Base-by-base conservation (phyloP, 352 stramenopile species). In the Phytopythium boreale region DNA sequence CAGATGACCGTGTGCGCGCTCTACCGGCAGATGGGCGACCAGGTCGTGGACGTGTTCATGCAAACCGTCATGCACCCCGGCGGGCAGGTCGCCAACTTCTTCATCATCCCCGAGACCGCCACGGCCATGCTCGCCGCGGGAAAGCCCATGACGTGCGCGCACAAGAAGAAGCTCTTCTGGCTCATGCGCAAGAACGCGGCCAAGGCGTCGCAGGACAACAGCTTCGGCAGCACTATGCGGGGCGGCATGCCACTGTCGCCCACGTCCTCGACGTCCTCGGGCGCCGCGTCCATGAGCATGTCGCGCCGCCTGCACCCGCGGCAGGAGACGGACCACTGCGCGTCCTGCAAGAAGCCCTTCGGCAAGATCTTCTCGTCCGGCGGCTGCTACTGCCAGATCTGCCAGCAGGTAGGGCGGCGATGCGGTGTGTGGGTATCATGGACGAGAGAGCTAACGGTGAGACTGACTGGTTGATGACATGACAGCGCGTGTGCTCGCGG, bases 81-180 rank as follows among this genome's bases (percentile, higher is more conserved):
- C 31, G 75, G 75, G 24, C 26, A 56, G 26, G 50, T 56, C 26
- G 50, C 50, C 50, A 56, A 39, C 50, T 56, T 56, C 50, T 59
- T 80, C 44, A 61, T 75, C 37, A 31, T 73, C 0, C 63, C 70
- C 20, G 67, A 86, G 51, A 69, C 71, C 0, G 66, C 71, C 46
- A 56, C 67, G 52, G 67, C 62, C 31, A 58, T 76, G 29, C 66
- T 77, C 44, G 67, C 63, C 15, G 66, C 74, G 2, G 69, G 72
- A 44, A 74, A 82, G 57, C 67, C 72, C 41, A 82, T 83, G 37
- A 56, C 72, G 11, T 68, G 69, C 8, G 74, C 76, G 9, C 70
- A 82, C 41, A 84, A 76, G 51, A 88, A 85, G 67, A 88, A 88
- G 24, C 75, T 88, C 37, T 75, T 82, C 57, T 88, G 78, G 69